Evolutionary conservation across 768 basidiomycete species (phyloP).

Genomic region (Amanita subjunquillea): DNA sequence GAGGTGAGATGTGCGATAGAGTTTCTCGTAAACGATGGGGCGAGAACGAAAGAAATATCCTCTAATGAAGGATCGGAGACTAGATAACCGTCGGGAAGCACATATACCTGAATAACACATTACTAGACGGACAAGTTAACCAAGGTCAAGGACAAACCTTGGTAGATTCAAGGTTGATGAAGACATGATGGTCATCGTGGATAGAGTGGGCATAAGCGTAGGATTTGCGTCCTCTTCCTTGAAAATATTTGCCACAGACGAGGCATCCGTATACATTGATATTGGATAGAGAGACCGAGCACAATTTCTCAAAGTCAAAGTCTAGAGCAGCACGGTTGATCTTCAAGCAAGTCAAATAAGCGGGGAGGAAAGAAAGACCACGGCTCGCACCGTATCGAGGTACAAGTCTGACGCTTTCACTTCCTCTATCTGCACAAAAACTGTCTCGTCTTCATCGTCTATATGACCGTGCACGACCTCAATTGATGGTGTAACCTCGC

Average conservation of each 20-base stretch:
- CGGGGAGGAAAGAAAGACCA: conserved; percentile 6
- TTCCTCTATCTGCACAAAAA: conserved; percentile 17
- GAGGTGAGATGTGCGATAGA: conserved; percentile 48
- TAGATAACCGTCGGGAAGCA: conserved; percentile 92
- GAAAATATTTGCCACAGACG: conserved; percentile 97
- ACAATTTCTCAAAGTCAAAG: conserved; percentile 99
- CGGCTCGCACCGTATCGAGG: conserved; percentile 73
- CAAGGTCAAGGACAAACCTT: conserved; percentile 42
- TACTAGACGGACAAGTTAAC: conserved; percentile 1
- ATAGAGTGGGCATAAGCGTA: conserved; percentile 97
- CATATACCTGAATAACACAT: conserved; percentile 63
- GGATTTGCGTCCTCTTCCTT: conserved; percentile 87
- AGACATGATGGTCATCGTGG: conserved; percentile 97
- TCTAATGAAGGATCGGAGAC: conserved; percentile 95
- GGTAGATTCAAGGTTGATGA: conserved; percentile 88
- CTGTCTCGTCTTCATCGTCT: conserved; percentile 26
- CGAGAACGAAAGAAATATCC: conserved; percentile 86
- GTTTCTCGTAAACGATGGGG: conserved; percentile 70
- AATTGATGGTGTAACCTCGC: conserved; percentile 5
- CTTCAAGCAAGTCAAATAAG: conserved; percentile 27
- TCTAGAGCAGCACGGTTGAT: conserved; percentile 86
- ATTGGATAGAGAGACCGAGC: conserved; percentile 92
- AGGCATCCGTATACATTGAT: conserved; percentile 98
- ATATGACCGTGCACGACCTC: conserved; percentile 12
- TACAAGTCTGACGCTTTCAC: conserved; percentile 75